Evolutionary conservation across 768 basidiomycete species (phyloP), one percentile per base, ranked within the genome.

Genomic region (Atractiella rhizophila): DNA sequence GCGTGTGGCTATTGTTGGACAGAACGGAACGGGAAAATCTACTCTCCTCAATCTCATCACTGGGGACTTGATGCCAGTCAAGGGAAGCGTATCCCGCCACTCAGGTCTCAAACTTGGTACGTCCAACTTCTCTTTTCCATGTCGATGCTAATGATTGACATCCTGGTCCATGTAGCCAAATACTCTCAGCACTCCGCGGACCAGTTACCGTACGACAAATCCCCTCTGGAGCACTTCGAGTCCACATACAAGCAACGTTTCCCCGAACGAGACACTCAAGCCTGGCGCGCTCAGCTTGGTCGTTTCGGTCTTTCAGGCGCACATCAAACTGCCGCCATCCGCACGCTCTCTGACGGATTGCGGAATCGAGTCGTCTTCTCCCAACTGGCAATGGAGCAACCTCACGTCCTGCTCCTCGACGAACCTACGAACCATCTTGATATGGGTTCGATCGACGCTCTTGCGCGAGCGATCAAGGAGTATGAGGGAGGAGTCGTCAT

Each of bases 111-210:
- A 98, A 61, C 71, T 98, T 44, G 80, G 85, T 50, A 8, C 15
- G 31, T 30, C 4, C 15, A 23, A 9, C 10, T 19, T 21, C 40
- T 33, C 18, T 5, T 5, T 18, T 16, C 5, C 19, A 4, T 16
- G 18, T 12, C 9, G 19, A n/a, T 5, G 21, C 18, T 9, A 6
- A 19, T 23, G 19, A 21, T 19, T n/a, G 4, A 19, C 16, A 21
- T 7, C 5, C 13, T 15, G 8, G 16, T 18, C 6, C 23, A 3
- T n/a, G 20, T 25, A 30, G 48, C 48, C 43, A 98, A 96, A 61
- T 98, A 98, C 67, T 83, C 79, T 5, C 91, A 98, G 63, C 91
- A 98, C 65, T 81, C 77, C 40, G 86, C 91, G 23, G 91, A 98
- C 61, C 91, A 98, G 60, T 71, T 98, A 9, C 91, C 91, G 20